Base-by-base conservation (phyloP, 768 basidiomycete genomes). In the Rhizopogon rudus region DNA sequence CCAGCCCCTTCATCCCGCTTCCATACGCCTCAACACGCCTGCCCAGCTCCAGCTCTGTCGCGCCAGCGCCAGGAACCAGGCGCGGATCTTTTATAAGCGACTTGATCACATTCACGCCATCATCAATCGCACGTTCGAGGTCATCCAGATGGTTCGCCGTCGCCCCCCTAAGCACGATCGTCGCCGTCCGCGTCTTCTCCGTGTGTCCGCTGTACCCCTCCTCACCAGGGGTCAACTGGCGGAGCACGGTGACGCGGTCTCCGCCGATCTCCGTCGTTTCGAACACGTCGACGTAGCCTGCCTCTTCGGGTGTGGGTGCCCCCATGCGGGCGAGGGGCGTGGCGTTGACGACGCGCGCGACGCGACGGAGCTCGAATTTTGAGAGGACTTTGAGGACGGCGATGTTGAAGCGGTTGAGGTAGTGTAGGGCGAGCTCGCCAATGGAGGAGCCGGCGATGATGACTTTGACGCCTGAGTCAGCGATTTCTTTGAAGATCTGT, bases 191-290 rank as follows among this genome's bases (percentile, higher is more conserved):
- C 6, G 91, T 90, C 71, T 85, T 88, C 67, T 95, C 93, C 0
- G 77, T 76, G 16, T 71, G 69, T 0, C 62, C 54, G 63, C 86
- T 80, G 60, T 81, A 86, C 20, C 82, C 87, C 5, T 76, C 77
- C 13, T 92, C 87, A 29, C 85, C 89, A 14, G 72, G 72, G 2
- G 74, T 64, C 17, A 91, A 81, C 67, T 99, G 97, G 14, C 97
- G 80, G 55, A 99, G 82, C 1, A 99, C 97, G 0, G 95, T 98
- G 49, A 98, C 97, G 54, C 96, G 87, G 74, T 99, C 97, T 5
- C 97, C 96, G 43, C 97, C 97, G 63, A 99, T 88, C 70, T 99
- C 97, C 55, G 87, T 83, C 28, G 90, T 92, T 78, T 99, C 97
- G 67, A 98, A 91, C 20, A 98, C 79, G 66, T 98, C 97, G 60